Evolutionary conservation across 257 asterid species (phyloP).

Genomic region (Gentiana dahurica): DNA sequence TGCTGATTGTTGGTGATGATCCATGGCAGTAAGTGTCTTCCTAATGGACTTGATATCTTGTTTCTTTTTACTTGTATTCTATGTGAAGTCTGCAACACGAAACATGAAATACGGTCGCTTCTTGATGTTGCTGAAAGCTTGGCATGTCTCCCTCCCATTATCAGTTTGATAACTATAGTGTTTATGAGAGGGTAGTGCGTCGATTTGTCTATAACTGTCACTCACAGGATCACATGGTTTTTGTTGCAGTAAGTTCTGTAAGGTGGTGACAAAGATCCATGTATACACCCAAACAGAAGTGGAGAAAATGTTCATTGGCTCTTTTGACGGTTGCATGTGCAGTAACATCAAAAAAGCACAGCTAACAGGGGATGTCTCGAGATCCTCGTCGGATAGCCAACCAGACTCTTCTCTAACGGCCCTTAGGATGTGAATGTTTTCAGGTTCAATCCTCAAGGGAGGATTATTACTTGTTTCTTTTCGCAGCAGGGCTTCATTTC

Average conservation of each 20-base stretch:
- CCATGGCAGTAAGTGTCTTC: constrained; percentile 82
- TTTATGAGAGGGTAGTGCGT: constrained; percentile 21
- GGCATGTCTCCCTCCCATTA: no score
- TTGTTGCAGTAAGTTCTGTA: constrained; percentile 63
- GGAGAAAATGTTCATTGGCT: constrained; percentile 69
- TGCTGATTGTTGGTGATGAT: constrained; percentile 98
- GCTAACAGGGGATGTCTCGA: constrained; percentile 39
- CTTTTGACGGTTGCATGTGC: constrained; percentile 68
- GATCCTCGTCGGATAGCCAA: constrained; percentile 67
- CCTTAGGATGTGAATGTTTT: constrained; percentile 27
- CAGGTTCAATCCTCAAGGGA: background rate
- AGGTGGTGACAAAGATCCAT: constrained; percentile 80
- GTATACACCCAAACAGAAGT: constrained; percentile 90
- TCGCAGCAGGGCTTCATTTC: background rate
- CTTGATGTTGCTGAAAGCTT: background rate
- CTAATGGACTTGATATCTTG: background rate
- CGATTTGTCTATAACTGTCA: constrained; percentile 69
- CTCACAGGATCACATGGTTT: background rate
- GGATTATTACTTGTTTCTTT: background rate
- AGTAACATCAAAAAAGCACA: constrained; percentile 89
- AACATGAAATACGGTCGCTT: background rate
- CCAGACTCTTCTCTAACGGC: constrained; percentile 48
- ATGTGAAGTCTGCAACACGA: background rate
- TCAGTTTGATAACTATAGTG: no score
- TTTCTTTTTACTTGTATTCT: background rate